Base-by-base conservation (phyloP, 306 rosid genomes). In the Trichosanthes cucumerina region DNA sequence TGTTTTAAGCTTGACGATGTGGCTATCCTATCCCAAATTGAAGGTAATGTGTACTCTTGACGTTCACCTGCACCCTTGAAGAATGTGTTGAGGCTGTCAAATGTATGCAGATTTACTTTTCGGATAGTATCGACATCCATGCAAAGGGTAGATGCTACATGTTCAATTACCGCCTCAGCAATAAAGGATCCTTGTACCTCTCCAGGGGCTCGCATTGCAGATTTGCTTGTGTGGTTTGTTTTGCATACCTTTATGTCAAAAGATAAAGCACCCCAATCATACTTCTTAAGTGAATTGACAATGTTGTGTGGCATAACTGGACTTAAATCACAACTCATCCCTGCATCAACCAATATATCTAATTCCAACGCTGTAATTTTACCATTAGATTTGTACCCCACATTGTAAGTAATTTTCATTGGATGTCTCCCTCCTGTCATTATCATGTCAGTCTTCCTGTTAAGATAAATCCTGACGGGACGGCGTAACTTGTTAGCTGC, bases 361-460 rank as follows among this genome's bases (percentile, higher is more conserved):
- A 94, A 90, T n/a, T 94, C 79, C 77, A 94, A 77, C 66, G 95
- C 96, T 39, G 97, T 94, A 78, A 94, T 87, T 85, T 92, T 94
- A 72, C 98, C 98, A 74, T 85, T 85, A 60, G 86, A 86, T 87
- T 86, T 94, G 81, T 92, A 94, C 80, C 98, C 93, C 50, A 90
- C 97, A 78, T 78, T 87, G 78, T 92, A 94, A 57, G 86, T 92
- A 82, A 94, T 87, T 83, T 89, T 92, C 95, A 94, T 87, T 47
- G 98, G 96, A 87, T 94, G 98, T 85, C 98, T 86, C 81, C 98
- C 98, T 81, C 97, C 98, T 18, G 93, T 89, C 92, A 90, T 87
- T 83, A 92, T 85, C 97, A 92, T 92, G 80, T 94, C 98, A 18
- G 92, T 87, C 88, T 90, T 92, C 68, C 98, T 94, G 86, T 90